These are phyloP conservation scores for Flaveria floridana DNA, from an alignment of 140 eudicot species.

Conservation along the genomic window DNA sequence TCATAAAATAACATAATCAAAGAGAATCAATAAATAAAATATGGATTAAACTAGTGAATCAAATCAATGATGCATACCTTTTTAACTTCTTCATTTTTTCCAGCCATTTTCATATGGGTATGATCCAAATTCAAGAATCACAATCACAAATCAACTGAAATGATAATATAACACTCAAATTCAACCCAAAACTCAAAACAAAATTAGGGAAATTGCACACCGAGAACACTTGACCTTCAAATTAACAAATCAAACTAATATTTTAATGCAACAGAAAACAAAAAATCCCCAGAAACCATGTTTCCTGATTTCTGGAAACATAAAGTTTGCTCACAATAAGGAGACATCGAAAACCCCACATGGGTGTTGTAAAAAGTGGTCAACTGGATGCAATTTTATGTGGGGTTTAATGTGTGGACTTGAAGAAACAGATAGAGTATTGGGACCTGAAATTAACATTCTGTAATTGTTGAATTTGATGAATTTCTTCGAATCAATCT, in stretches of 20 bases:
- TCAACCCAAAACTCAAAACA: slow-evolving; percentile 11
- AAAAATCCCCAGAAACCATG: slow-evolving; percentile 31
- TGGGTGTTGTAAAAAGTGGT: slow-evolving; percentile 35
- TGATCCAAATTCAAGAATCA: slow-evolving; percentile 35
- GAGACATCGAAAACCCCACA: slow-evolving; percentile 46
- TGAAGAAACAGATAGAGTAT: slow-evolving; percentile 27
- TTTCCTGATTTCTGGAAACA: slow-evolving; percentile 45
- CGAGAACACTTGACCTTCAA: slow-evolving; percentile 5
- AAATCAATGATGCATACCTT: slow-evolving; percentile 32
- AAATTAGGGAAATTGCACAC: not conserved
- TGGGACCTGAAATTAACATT: slow-evolving; percentile 37
- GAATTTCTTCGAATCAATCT: not conserved
- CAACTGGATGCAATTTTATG: slow-evolving; percentile 25
- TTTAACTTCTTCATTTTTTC: slow-evolving; percentile 39
- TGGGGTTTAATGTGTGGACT: slow-evolving; percentile 26
- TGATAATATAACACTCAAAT: not conserved
- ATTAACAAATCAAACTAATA: slow-evolving; percentile 23
- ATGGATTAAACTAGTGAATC: slow-evolving; percentile 9
- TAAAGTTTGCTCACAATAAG: slow-evolving; percentile 31
- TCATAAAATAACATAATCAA: slow-evolving; percentile 19
- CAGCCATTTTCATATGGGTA: slow-evolving; percentile 36
- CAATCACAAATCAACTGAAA: slow-evolving; percentile 30
- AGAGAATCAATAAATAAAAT: not conserved
- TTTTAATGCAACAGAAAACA: not conserved
- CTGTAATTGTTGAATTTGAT: slow-evolving; percentile 25